These are phyloP conservation scores for Pseudocercospora fuligena DNA, from an alignment of 2,329 filamentous ascomycete species.

Conservation along the genomic window DNA sequence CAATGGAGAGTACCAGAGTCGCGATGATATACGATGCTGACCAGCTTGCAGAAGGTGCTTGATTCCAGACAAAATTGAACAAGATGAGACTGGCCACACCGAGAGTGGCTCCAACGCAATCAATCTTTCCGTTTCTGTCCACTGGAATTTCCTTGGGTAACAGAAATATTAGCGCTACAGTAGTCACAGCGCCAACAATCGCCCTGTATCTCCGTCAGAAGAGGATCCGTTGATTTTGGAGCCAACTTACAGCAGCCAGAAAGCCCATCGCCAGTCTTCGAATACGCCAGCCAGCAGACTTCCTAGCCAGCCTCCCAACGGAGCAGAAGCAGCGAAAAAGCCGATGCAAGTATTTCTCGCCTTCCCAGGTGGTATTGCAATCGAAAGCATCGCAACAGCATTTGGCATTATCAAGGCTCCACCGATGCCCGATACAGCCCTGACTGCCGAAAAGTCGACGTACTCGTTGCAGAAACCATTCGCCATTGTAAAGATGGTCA, in stretches of 20 bases:
- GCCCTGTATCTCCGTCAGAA: not conserved
- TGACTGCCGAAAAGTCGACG: not conserved
- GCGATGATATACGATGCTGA: constrained; percentile 15
- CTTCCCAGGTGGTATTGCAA: not conserved
- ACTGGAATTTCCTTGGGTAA: not conserved
- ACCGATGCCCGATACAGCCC: not conserved
- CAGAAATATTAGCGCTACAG: not conserved
- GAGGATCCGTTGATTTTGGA: too few species aligned
- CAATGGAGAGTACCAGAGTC: constrained; percentile 8
- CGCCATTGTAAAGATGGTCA: not conserved
- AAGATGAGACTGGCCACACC: not conserved
- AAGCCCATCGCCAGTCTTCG: constrained; percentile 6
- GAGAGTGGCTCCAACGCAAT: not conserved
- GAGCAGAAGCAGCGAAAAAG: constrained; percentile 2
- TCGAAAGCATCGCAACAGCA: constrained; percentile 2
- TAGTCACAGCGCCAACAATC: not conserved
- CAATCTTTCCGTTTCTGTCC: constrained; percentile 1
- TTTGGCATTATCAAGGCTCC: constrained; percentile 5
- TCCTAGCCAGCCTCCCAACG: not conserved
- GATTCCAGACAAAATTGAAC: constrained; percentile 14
- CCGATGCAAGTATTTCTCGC: not conserved
- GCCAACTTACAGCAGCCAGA: constrained; percentile 1
- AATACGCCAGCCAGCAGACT: constrained; percentile 2
- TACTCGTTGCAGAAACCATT: constrained; percentile 3
- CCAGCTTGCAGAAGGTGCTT: constrained; percentile 22